These are phyloP conservation scores for Hericium rajendrae DNA, from an alignment of 768 basidiomycete genomes.

Conservation along the genomic window DNA sequence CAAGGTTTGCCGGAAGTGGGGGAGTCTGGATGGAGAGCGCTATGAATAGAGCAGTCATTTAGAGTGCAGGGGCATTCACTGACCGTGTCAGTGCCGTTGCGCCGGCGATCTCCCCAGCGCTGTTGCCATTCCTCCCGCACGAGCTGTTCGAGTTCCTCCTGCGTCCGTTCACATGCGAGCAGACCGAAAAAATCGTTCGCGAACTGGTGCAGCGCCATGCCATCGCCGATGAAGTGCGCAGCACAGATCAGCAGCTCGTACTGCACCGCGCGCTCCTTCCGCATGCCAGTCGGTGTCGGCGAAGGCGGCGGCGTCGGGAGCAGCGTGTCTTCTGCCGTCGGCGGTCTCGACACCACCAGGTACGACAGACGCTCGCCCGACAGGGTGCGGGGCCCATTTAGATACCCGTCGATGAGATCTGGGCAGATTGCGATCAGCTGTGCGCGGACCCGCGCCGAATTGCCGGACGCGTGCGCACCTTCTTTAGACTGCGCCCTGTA, in stretches of 20 bases:
- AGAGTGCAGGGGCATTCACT: background rate
- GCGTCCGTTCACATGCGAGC: conserved; percentile 30
- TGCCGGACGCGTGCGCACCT: conserved; percentile 27
- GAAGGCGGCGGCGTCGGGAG: conserved; percentile 28
- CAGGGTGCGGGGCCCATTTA: conserved; percentile 71
- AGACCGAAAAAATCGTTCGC: conserved; percentile 73
- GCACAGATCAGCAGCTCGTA: conserved; percentile 61
- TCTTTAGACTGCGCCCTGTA: conserved; percentile 44
- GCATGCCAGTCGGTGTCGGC: conserved; percentile 5
- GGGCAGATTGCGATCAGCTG: background rate
- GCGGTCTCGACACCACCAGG: conserved; percentile 39
- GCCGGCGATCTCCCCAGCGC: conserved; percentile 17
- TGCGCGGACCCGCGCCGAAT: background rate
- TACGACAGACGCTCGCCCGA: conserved; percentile 58
- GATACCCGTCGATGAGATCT: conserved; percentile 59
- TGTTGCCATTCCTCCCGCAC: conserved; percentile 25
- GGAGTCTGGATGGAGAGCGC: background rate
- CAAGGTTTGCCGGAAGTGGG: conserved; percentile 15
- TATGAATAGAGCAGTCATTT: too few relatives aligned
- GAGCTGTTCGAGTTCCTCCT: conserved; percentile 21
- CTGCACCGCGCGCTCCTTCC: conserved; percentile 10
- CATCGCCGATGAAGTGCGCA: conserved; percentile 79
- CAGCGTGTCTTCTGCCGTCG: conserved; percentile 8
- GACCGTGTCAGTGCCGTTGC: background rate
- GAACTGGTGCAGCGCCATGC: conserved; percentile 76